Evolutionary conservation across 176 grass and related monocot species (phyloP), one percentile per base, ranked within the genome.

Genomic region (Panicum miliaceum): DNA sequence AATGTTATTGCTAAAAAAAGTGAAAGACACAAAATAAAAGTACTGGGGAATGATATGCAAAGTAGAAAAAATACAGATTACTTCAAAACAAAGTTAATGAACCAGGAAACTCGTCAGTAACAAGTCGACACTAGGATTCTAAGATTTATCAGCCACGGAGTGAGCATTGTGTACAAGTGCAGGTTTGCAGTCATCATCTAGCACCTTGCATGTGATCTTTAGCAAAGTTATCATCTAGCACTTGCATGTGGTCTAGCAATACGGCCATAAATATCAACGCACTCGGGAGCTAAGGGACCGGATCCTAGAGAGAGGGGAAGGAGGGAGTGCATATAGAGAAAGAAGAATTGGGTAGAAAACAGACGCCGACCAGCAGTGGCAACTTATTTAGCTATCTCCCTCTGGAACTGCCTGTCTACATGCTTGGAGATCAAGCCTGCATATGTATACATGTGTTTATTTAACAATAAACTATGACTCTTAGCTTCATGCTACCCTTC

Each of bases 31-130:
- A 63, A 20, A 83, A 73, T 27, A 78, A 26, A 74, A 66, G 16
- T 19, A 48, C 37, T 16, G 38, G 12, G 8, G 34, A 80, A 81
- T 18, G 6, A 12, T 67, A 84, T 5, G 2, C 74, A 78, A 78
- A 69, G 43, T 29, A 72, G 25, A 74, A 74, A 82, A 79, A 75
- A 38, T 38, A 63, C 72, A 73, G n/a, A 40, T 47, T 19, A 77
- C 35, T 66, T 58, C 6, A 52, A 57, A 73, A 47, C 36, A 66
- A 81, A 65, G 59, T 7, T 51, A 45, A 81, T 29, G 36, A 9
- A 73, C 65, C 69, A 63, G 13, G 57, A 68, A 76, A 65, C 5
- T 82, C 8, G 48, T 58, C 13, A 47, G 15, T 22, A 73, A 86
- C 70, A 46, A 72, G n/a, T 52, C 19, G 47, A 68, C 60, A 60